Evolutionary conservation across 345 rosid species (phyloP), one percentile per base, ranked within the genome.

Genomic region (Abelmoschus esculentus): DNA sequence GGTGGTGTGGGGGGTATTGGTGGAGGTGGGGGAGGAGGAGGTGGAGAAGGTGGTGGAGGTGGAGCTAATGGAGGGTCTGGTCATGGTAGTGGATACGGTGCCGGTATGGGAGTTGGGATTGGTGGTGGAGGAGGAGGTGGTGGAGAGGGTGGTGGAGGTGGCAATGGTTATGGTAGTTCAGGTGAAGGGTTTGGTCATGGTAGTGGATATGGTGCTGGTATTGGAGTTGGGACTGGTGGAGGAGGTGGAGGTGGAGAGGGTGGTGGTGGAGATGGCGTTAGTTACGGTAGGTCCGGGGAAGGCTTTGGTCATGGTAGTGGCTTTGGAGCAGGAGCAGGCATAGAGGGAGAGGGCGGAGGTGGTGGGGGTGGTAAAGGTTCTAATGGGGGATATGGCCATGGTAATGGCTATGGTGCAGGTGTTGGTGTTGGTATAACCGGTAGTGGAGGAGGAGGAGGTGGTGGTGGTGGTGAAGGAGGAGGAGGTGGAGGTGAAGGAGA

Each of bases 381-480:
- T 61, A 74, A 60, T 61, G 34, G 74, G 7, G 80, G 73, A 5
- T 19, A 71, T 10, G 83, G 81, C 32, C 77, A 66, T 34, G 78
- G 75, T 18, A 47, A 19, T n/a, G 75, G 73, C 3, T 74, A 40
- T 26, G 82, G 81, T 18, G 77, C 34, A 1, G 56, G 56, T 61
- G 53, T 44, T 36, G 68, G 58, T 29, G 10, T 38, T 38, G 42
- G 1, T 38, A 38, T 38, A 38, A 38, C 42, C 2, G 42, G 42
- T 7, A 38, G 42, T 1, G 80, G 82, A 1, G 75, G 47, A 0
- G 22, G 40, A 6, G 57, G 47, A 0, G 55, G 61, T 2, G 74
- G 68, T 2, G 72, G 75, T 0, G 67, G 76, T 6, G 75, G 42
- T 1, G 80, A 81, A 1, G 75, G 47, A 0, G 22, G 40, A 6